Evolutionary conservation across 129 eudicot species (phyloP).

Genomic region (Escallonia herrerae): DNA sequence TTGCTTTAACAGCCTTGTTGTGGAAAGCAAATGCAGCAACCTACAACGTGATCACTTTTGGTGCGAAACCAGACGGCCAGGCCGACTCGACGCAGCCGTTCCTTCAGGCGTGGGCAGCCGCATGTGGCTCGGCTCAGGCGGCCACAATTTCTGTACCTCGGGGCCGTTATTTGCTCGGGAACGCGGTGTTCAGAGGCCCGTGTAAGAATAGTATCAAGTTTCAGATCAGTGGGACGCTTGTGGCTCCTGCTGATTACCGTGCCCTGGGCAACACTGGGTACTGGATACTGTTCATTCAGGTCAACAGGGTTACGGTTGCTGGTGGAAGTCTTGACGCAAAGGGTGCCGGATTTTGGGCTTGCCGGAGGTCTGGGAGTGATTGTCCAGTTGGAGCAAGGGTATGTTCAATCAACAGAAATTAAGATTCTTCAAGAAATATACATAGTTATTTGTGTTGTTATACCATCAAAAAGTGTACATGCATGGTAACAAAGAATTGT

Average conservation of each 20-base stretch:
- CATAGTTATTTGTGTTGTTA: neutral
- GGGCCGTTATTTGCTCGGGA: constrained; percentile 12
- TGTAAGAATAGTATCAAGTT: constrained; percentile 24
- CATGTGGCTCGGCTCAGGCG: constrained; percentile 25
- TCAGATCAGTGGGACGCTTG: constrained; percentile 18
- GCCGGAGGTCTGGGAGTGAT: constrained; percentile 30
- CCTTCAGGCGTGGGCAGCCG: constrained; percentile 39
- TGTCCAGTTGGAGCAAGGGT: constrained; percentile 71
- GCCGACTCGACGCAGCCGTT: constrained; percentile 47
- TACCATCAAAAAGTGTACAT: too few species aligned
- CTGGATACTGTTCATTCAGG: constrained; percentile 29
- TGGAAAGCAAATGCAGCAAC: constrained; percentile 31
- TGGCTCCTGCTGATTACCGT: constrained; percentile 25
- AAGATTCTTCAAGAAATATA: neutral
- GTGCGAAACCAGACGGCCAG: constrained; percentile 51
- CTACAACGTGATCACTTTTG: constrained; percentile 46
- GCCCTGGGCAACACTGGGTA: constrained; percentile 10
- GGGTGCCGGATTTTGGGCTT: constrained; percentile 54
- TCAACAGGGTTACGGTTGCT: constrained; percentile 14
- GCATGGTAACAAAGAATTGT: too few species aligned
- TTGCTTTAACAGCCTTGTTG: neutral
- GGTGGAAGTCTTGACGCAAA: constrained; percentile 54
- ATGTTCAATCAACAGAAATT: constrained; percentile 1
- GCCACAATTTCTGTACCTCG: constrained; percentile 13
- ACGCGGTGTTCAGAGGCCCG: constrained; percentile 19